Base-by-base conservation (phyloP, 352 stramenopile genomes). In the Phytopythium boreale region DNA sequence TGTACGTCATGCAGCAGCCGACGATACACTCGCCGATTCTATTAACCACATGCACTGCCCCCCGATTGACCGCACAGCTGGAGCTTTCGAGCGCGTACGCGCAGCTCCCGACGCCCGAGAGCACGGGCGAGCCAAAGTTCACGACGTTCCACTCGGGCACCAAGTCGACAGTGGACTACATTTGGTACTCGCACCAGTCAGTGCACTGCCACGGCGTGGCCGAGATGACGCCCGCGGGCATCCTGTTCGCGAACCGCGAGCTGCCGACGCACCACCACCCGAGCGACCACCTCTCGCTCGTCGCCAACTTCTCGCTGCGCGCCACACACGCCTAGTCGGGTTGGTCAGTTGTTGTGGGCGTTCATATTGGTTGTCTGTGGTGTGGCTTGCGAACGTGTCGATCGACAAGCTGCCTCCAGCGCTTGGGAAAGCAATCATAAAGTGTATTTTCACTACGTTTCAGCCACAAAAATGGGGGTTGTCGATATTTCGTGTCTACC, bases 81-180 rank as follows among this genome's bases (percentile, higher is more conserved):
- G 66, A 71, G 5, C 64, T 91, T n/a, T 55, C 68, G 37, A 91
- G 82, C 61, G 82, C 82, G 34, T 91, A 91, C 49, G 82, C 80
- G 8, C 82, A 91, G 51, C 61, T 53, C 14, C 82, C 82, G 3
- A 78, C 79, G 44, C 51, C 69, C 11, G 27, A 49, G 4, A 78
- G 71, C 59, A 91, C 80, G 6, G 82, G 82, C 20, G 82, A 91
- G 52, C 82, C 82, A 17, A 87, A 88, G 70, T 89, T 87, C 55
- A 91, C 82, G 59, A 88, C 80, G 34, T 89, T 88, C 64, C 82
- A 91, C 62, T 76, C 69, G 19, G 68, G 71, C 41, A 79, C 74
- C 43, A 89, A 89, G 49, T 67, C 60, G 27, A 71, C 82, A 7
- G 82, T 91, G 34, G 82, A 91, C 74, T 91, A 91, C 69, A 76